Conservation (phyloP, 106 monocot species). For the Dendrobium catenatum region DNA sequence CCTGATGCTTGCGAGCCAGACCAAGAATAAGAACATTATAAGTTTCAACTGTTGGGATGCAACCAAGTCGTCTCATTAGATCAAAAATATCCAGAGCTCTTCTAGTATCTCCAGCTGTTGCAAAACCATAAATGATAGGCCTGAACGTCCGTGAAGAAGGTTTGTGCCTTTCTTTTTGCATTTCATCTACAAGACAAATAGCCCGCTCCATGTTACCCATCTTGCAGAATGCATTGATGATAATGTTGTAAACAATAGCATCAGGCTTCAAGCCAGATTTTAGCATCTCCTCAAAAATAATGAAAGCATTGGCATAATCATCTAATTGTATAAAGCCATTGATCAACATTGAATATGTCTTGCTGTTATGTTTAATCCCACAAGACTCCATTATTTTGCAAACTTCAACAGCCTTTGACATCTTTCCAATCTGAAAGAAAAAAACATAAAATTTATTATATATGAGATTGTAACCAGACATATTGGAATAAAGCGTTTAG, state of each 20-base stretch:
- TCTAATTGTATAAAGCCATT: slow-evolving; percentile 81
- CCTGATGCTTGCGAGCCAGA: slow-evolving; percentile 70
- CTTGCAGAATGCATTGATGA: slow-evolving; percentile 90
- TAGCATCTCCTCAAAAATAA: slow-evolving; percentile 86
- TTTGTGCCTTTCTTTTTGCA: slow-evolving; percentile 68
- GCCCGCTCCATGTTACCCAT: slow-evolving; percentile 92
- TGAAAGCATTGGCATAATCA: slow-evolving; percentile 93
- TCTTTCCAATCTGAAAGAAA: slow-evolving; percentile 68
- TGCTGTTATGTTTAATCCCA: slow-evolving; percentile 82
- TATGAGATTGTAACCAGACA: neutral
- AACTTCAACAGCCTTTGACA: slow-evolving; percentile 73
- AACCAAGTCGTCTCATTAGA: slow-evolving; percentile 77
- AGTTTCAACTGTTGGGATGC: slow-evolving; percentile 75
- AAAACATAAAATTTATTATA: neutral
- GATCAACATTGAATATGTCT: slow-evolving; percentile 97
- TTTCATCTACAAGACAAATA: slow-evolving; percentile 62
- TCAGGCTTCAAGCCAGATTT: slow-evolving; percentile 70
- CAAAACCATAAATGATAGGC: slow-evolving; percentile 88
- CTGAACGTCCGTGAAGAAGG: slow-evolving; percentile 82
- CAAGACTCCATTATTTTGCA: slow-evolving; percentile 62
- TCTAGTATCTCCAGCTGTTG: slow-evolving; percentile 62
- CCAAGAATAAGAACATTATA: slow-evolving; percentile 95
- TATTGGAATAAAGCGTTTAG: neutral
- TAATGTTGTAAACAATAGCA: slow-evolving; percentile 78
- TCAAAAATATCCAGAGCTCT: slow-evolving; percentile 74